Evolutionary conservation across 2,329 filamentous ascomycete species (phyloP), one percentile per base, ranked within the genome.

Genomic region (Beauveria sp.): DNA sequence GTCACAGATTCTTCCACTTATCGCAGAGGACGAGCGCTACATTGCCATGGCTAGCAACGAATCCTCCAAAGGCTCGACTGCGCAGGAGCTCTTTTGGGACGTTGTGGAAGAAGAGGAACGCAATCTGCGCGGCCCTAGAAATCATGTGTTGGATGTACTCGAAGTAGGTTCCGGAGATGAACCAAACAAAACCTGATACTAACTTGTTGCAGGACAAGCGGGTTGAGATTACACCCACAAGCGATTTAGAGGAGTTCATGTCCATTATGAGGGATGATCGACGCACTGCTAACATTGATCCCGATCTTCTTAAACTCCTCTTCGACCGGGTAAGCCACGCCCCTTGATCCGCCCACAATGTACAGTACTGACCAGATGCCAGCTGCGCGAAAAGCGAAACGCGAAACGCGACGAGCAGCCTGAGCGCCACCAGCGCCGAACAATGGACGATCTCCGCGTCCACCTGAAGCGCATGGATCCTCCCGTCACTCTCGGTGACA

Each of bases 71-170:
- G 93, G 93, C 61, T 96, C 93, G 5, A 89, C 86, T 5, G 91
- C 95, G 16, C 82, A 96, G 66, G 92, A 98, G 69, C 80, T 99
- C 7, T 98, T 99, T 78, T 97, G 93, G 91, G 95, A 99, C 72
- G 80, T 93, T 53, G 82, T 98, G 28, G 95, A 98, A 72, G 92
- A 96, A 72, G 92, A 98, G 73, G 93, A 99, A 70, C 86, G 90
- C 62, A 86, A 88, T n/a, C 79, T 97, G 53, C 88, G 93, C 64
- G 87, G 85, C 55, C 87, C 88, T 54, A 83, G 91, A 64, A 96
- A 95, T 71, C 86, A 92, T 70, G 89, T 96, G 45, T 79, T 95
- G 66, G 92, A 96, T 75, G 91, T 95, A 67, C 81, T 96, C 67
- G 90, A 96, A 80, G 91, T 95, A 75, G 79, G 87, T 78, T 16